Conservation (phyloP, 352 stramenopile genomes). For the Phytopythium boreale region DNA sequence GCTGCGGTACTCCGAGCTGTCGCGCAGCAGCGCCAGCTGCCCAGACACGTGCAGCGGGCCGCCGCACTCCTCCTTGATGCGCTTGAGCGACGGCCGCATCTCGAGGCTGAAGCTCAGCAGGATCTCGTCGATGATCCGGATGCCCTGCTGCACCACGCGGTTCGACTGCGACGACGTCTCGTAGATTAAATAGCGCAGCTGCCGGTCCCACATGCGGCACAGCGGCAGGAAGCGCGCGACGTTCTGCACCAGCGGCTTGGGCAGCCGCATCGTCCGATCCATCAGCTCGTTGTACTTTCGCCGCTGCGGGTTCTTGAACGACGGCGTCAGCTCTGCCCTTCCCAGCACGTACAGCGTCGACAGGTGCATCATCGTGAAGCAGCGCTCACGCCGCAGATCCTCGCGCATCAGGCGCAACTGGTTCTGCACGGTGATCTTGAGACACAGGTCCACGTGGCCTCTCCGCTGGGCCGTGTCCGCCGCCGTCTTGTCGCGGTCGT, state of each 20-base stretch:
- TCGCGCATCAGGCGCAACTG: slow-evolving; percentile 81
- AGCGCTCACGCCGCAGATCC: slow-evolving; percentile 62
- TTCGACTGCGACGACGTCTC: slow-evolving; percentile 68
- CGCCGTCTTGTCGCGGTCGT: slow-evolving; percentile 85
- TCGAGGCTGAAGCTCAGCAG: slow-evolving; percentile 71
- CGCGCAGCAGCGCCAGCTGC: slow-evolving; percentile 69
- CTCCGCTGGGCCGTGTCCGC: slow-evolving; percentile 77
- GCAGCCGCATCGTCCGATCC: slow-evolving; percentile 65
- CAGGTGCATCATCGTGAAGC: slow-evolving; percentile 66
- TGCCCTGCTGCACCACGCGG: slow-evolving; percentile 75
- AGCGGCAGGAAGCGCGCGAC: slow-evolving; percentile 75
- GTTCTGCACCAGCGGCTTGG: slow-evolving; percentile 77
- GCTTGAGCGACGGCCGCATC: slow-evolving; percentile 45
- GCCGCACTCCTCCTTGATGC: slow-evolving; percentile 43
- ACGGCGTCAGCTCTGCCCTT: slow-evolving; percentile 38
- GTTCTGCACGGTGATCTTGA: slow-evolving; percentile 87
- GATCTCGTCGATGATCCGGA: slow-evolving; percentile 83
- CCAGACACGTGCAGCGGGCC: slow-evolving; percentile 41
- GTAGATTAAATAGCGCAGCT: slow-evolving; percentile 78
- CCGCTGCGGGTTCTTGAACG: slow-evolving; percentile 41
- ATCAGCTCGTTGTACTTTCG: slow-evolving; percentile 50
- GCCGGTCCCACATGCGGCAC: slow-evolving; percentile 73
- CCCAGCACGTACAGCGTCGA: slow-evolving; percentile 67
- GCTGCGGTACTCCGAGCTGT: slow-evolving; percentile 52
- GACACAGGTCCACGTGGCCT: slow-evolving; percentile 78